Base-by-base conservation (phyloP, 192 early-diverging fungal genomes). In the Coemansia sp. region DNA sequence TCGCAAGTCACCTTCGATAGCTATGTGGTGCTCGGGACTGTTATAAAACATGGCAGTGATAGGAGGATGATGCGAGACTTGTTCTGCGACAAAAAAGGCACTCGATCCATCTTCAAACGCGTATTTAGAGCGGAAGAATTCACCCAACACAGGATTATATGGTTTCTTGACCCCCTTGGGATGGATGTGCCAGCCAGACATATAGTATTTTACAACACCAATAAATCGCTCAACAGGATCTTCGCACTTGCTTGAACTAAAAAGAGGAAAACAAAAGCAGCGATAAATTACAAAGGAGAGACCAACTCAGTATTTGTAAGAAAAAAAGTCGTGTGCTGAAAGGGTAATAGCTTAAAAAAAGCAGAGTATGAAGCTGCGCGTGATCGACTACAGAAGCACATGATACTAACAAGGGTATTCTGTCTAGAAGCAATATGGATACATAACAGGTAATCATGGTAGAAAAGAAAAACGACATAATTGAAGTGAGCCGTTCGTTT, bases 141-240 rank as follows among this genome's bases (percentile, higher is more conserved):
- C 96, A 49, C 94, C 94, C 28, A 98, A 84, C 22, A 95, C 86
- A 24, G 96, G 94, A 57, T 96, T 96, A 76, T 94, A 98, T 5
- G 96, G 94, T 68, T 98, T 98, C 63, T 93, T 91, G 16, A 98
- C 88, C 51, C 94, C 91, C 86, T 89, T 90, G 27, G 95, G 94
- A 70, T 87, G 89, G 59, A 94, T 93, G 64, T 97, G 94, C 92
- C 92, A 95, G 18, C 93, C 94, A 32, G 91, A 90, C 59, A 95
- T 75, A 73, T 88, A 95, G 74, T 92, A 97, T 47, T 85, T 82
- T 28, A 92, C 89, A 19, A 97, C 88, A 28, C 86, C 87, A 7
- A 94, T 74, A 62, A 97, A 94, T 26, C 95, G 85, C 22, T 85
- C 78, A 3, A 88, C 71, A 7, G 92, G 91, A 77, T 93, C 88